A percentile compares a stretch with the other conserved stretches of the same genome.
phyloP scores from a whole-genome alignment of 768 basidiomycete genomes.

The Hygrophoropsis aurantiaca region DNA sequence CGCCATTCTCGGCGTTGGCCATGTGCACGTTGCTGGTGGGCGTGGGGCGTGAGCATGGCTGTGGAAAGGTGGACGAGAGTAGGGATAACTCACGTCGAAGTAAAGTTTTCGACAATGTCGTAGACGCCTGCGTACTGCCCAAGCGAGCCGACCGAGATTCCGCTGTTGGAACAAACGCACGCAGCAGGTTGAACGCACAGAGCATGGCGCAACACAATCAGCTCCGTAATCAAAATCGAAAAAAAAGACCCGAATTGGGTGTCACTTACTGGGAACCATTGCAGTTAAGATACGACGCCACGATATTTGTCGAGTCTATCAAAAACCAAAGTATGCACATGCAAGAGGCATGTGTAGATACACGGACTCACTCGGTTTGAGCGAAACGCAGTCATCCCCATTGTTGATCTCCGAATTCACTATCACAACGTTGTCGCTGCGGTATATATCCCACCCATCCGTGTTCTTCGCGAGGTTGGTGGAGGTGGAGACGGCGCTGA shows the following conservation, averaged over 20 bases:
- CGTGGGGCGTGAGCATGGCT: neutral
- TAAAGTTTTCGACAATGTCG: slow-evolving; percentile 64
- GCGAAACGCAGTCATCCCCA: slow-evolving; percentile 60
- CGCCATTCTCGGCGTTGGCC: slow-evolving; percentile 64
- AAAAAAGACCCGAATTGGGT: too few relatives aligned
- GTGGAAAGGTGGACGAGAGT: neutral
- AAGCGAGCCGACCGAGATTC: slow-evolving; percentile 57
- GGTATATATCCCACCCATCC: slow-evolving; percentile 67
- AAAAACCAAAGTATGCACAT: neutral
- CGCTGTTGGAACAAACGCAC: slow-evolving; percentile 30
- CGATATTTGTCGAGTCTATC: slow-evolving; percentile 51
- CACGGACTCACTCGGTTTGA: slow-evolving; percentile 46
- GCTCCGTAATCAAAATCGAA: too few relatives aligned
- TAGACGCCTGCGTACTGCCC: slow-evolving; percentile 50
- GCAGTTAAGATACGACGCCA: slow-evolving; percentile 57
- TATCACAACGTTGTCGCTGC: slow-evolving; percentile 50
- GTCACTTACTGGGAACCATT: slow-evolving; percentile 58
- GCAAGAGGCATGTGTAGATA: neutral
- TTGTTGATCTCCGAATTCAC: slow-evolving; percentile 51
- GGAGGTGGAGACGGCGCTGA: slow-evolving; percentile 46
- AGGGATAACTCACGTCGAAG: slow-evolving; percentile 39
- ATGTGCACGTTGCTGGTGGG: slow-evolving; percentile 59
- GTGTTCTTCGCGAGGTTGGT: slow-evolving; percentile 46
- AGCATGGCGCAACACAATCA: too few relatives aligned
- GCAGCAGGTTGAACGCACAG: neutral